Conservation (phyloP, 2,329 filamentous ascomycete genomes). For the Alternaria sp. region DNA sequence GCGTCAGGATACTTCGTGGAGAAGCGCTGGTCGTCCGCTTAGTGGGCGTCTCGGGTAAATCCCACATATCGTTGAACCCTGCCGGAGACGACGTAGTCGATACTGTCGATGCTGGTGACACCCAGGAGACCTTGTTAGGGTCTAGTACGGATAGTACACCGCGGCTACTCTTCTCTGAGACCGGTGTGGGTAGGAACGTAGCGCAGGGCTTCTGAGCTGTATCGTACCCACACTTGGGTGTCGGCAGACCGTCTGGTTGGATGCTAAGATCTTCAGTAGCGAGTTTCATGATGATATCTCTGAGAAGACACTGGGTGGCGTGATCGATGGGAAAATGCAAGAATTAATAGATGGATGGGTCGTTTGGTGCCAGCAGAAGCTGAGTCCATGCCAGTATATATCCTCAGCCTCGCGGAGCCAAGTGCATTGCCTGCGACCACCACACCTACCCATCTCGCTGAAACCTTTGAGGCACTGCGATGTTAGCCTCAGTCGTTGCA, state of each 20-base stretch:
- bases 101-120: background rate
- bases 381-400: background rate
- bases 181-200: background rate
- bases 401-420: background rate
- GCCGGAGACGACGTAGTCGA: background rate
- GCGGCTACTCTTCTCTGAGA: background rate
- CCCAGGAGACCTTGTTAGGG: background rate
- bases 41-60: background rate
- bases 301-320: background rate
- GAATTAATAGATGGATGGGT: background rate
- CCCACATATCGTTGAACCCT: background rate
- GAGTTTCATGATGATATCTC: background rate
- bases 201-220: background rate
- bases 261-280: background rate
- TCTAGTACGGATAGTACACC: background rate
- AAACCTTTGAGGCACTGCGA: background rate
- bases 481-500: background rate
- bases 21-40: background rate
- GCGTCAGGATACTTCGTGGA: background rate
- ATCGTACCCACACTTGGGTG: background rate
- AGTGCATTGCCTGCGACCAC: background rate
- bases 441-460: background rate
- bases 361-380: background rate
- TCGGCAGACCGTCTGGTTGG: background rate
- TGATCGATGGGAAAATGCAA: background rate